Evolutionary conservation across 208 protist genomes (phyloP), one percentile per base, ranked within the genome.

Genomic region (Leishmania amazonensis): DNA sequence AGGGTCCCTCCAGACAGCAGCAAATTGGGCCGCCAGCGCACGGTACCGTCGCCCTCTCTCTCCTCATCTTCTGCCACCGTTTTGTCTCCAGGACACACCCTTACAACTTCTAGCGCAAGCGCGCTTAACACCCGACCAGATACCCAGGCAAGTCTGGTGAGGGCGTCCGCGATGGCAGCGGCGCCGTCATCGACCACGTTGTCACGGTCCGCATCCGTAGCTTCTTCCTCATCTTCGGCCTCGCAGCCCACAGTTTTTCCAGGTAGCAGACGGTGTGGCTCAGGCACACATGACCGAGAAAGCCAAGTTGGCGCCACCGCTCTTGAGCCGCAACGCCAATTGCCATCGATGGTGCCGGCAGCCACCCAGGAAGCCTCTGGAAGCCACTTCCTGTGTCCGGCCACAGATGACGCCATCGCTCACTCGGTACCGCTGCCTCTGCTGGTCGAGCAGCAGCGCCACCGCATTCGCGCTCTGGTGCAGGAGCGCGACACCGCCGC

Each of bases 401-500:
- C 35, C 19, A 35, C 45, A 2, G 73, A 45, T n/a, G 73, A 31
- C 51, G 9, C 49, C 73, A 6, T 40, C 19, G 35, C 31, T 40
- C 28, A n/a, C 19, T 62, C 72, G 49, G 49, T 85, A 28, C 77
- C 82, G 62, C 77, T 76, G 45, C 77, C 85, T 28, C 40, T 65
- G 31, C 60, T 85, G 51, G 84, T 90, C 64, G 84, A 85, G 68
- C 78, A 88, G 78, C 85, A 88, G 78, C 77, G 65, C 11, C 28
- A 78, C 2, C 87, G 83, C 62, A 85, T 88, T 71, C 35, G 35
- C 17, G 83, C 87, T 31, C 40, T 94, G 24, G 67, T 93, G 21
- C 76, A 86, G 60, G 88, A 94, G 77, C 77, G 87, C 40, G 79
- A 87, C 21, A 38, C 70, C 19, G 85, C 82, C 28, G 51, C 83